A percentile compares a stretch with the other conserved stretches of the same genome.
These are phyloP conservation scores for Urtica urens DNA, from an alignment of 306 rosid species.

Conservation along the genomic window DNA sequence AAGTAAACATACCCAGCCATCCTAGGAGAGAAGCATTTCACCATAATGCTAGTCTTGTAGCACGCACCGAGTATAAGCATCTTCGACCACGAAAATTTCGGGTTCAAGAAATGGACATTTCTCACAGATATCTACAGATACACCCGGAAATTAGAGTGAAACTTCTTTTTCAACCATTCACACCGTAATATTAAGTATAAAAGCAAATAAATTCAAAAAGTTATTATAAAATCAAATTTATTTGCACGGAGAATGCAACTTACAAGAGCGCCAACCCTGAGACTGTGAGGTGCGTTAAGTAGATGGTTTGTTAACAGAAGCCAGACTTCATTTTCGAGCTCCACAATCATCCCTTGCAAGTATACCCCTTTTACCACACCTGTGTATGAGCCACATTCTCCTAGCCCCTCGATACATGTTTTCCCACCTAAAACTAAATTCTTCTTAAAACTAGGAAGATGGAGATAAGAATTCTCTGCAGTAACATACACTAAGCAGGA, in stretches of 20 bases:
- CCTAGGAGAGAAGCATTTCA: slow-evolving; percentile 70
- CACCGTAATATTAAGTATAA: not conserved
- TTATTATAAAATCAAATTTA: slow-evolving; percentile 9
- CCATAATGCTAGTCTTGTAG: slow-evolving; percentile 53
- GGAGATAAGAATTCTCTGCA: slow-evolving; percentile 36
- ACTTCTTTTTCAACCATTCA: no score
- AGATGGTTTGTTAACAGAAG: slow-evolving; percentile 63
- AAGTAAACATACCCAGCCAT: slow-evolving; percentile 48
- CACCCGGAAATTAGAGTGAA: not conserved
- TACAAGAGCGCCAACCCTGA: slow-evolving; percentile 75
- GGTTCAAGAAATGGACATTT: slow-evolving; percentile 73
- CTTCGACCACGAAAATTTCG: slow-evolving; percentile 68
- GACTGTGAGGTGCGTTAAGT: slow-evolving; percentile 53
- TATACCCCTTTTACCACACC: slow-evolving; percentile 56
- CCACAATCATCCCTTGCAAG: slow-evolving; percentile 84
- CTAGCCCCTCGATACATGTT: slow-evolving; percentile 28
- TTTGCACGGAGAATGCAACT: no score
- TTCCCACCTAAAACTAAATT: slow-evolving; percentile 14
- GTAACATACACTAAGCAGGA: slow-evolving; percentile 61
- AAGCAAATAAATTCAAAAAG: not conserved
- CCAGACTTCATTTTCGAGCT: slow-evolving; percentile 83
- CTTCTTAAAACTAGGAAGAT: slow-evolving; percentile 22
- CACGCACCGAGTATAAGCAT: slow-evolving; percentile 80
- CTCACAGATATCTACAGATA: slow-evolving; percentile 50
- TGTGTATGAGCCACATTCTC: slow-evolving; percentile 56